Conservation (phyloP, 1,139 yeast genomes). For the Lodderomyces orthopsilosis region DNA sequence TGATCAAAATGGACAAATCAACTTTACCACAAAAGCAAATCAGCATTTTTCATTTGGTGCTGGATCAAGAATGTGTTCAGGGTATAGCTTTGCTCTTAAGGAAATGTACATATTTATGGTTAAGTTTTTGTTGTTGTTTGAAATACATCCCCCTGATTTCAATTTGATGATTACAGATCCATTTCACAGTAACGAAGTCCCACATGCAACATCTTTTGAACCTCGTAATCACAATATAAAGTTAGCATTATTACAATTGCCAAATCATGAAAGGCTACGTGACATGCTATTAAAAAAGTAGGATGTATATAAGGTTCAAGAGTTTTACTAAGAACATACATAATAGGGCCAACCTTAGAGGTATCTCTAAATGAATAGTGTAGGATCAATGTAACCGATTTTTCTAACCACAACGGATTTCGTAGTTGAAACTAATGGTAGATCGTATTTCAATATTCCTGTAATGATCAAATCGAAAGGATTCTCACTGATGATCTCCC, state of each 20-base stretch:
- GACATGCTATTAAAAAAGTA: background rate
- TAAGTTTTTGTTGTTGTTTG: conserved; percentile 33
- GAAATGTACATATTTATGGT: conserved; percentile 52
- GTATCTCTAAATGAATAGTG: conserved; percentile 8
- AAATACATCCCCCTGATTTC: conserved; percentile 40
- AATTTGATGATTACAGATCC: conserved; percentile 47
- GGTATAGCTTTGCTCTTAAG: conserved; percentile 57
- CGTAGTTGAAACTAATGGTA: conserved; percentile 59
- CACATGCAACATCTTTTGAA: conserved; percentile 59
- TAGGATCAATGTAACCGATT: conserved; percentile 58
- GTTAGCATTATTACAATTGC: conserved; percentile 21
- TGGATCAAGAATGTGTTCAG: conserved; percentile 71
- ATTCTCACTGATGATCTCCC: conserved; percentile 74
- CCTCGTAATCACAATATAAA: conserved; percentile 45
- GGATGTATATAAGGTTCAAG: background rate
- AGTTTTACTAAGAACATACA: background rate
- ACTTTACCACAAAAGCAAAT: conserved; percentile 18
- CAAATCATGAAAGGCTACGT: conserved; percentile 22
- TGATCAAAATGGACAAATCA: conserved; percentile 16
- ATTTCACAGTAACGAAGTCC: conserved; percentile 44
- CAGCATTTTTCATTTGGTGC: conserved; percentile 67
- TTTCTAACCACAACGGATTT: conserved; percentile 64
- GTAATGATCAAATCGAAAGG: conserved; percentile 86
- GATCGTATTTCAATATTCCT: conserved; percentile 74
- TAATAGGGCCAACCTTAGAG: background rate